Base-by-base conservation (phyloP, 2,329 filamentous ascomycete genomes). In the Fusarium tjaetaba region DNA sequence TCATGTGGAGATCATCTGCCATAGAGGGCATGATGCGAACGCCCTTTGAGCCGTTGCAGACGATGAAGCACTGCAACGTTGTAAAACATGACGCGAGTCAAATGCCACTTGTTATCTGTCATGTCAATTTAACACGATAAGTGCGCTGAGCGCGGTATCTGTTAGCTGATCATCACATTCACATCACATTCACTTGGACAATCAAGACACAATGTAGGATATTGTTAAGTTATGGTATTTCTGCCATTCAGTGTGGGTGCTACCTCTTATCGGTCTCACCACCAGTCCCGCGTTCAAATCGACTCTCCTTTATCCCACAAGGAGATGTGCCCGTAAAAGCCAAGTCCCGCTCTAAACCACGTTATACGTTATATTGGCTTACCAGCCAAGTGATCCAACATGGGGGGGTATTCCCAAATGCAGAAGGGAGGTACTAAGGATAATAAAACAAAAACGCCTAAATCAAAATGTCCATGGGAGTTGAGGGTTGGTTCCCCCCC, bases 241-340 rank as follows among this genome's bases (percentile, higher is more conserved):
- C 78, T 81, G 79, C 80, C 79, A 80, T 81, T 81, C 80, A 81
- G 80, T 80, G 73, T 80, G 62, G 65, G 76, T 72, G 74, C 76
- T 77, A 76, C 71, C 74, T 70, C 53, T 64, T 66, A 26, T 67
- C 60, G 60, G 63, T 61, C 22, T 65, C 61, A 55, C 64, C 57
- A 51, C 68, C 51, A 34, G 43, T 68, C 52, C 64, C 65, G 22
- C 57, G n/a, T 55, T 49, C 61, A 45, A 58, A 62, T 30, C 52
- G n/a, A 53, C 55, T 62, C 58, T 60, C 45, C 51, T 41, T 48
- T 49, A 18, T 42, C 34, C 56, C 62, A 70, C 49, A 52, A 56
- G 53, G 56, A 61, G 26, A 52, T 58, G 15, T 26, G 49, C 22
- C 32, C 32, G 32, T 34, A 14, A 34, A 34, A 34, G 32, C 32